Evolutionary conservation across 345 rosid species (phyloP).

Genomic region (Trapa incisa): DNA sequence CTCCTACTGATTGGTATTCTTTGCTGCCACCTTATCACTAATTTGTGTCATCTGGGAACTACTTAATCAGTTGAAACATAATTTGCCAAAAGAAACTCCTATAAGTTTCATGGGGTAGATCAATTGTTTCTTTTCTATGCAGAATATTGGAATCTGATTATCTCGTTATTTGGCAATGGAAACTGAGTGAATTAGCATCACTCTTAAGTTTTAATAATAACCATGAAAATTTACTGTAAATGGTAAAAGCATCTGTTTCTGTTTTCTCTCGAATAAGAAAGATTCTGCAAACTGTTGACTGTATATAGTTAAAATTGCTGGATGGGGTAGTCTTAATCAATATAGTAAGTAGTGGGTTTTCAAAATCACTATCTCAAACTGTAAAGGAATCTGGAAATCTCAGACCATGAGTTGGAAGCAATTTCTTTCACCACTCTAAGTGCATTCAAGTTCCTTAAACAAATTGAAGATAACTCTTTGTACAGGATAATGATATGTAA

Average conservation of each 20-base stretch:
- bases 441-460: not conserved
- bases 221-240: not conserved
- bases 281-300: not conserved
- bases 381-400: not conserved
- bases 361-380: not conserved
- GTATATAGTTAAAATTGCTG: not conserved
- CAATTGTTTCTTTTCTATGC: not conserved
- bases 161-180: not conserved
- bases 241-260: not conserved
- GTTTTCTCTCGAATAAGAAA: not conserved
- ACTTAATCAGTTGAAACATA: not conserved
- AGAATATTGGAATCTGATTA: not conserved
- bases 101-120: not conserved
- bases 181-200: not conserved
- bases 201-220: not conserved
- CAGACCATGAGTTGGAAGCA: not conserved
- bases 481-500: not conserved
- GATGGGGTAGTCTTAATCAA: not conserved
- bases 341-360: not conserved
- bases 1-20: not conserved
- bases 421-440: too few relatives aligned
- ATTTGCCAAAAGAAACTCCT: not conserved
- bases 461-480: not conserved
- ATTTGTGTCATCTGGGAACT: too few relatives aligned
- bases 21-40: not conserved